Conservation (phyloP, 495 filamentous ascomycete genomes). For the Aspergillus sparsus region DNA sequence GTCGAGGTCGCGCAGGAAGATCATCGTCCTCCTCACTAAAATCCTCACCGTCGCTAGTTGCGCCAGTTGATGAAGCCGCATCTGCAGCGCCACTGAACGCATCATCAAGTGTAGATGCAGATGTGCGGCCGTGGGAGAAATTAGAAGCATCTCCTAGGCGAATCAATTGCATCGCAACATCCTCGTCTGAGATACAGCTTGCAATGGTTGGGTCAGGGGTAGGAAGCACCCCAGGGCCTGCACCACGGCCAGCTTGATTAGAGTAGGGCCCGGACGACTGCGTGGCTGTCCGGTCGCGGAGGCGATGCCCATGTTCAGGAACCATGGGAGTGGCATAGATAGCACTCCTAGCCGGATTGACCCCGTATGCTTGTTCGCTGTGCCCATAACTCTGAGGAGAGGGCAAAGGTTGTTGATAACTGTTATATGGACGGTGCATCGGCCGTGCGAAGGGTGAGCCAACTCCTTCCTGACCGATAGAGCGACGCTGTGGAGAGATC, state of each 20-base stretch:
- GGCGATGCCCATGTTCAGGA: constrained; percentile 62
- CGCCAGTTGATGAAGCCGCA: constrained; percentile 77
- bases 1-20: constrained; percentile 60
- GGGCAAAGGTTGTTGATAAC: constrained; percentile 68
- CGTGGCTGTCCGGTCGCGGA: constrained; percentile 56
- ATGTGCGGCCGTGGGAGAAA: constrained; percentile 84
- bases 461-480: constrained; percentile 57
- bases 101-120: constrained; percentile 91
- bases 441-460: constrained; percentile 69
- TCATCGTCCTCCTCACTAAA: constrained; percentile 71
- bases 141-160: constrained; percentile 89
- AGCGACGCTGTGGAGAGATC: constrained; percentile 84
- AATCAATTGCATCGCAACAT: constrained; percentile 95
- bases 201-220: constrained; percentile 94
- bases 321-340: constrained; percentile 57
- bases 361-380: constrained; percentile 49
- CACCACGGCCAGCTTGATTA: constrained; percentile 42
- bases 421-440: constrained; percentile 72
- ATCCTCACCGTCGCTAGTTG: constrained; percentile 76
- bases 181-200: constrained; percentile 95
- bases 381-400: constrained; percentile 76
- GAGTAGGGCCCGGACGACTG: constrained; percentile 37
- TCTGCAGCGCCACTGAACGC: constrained; percentile 87
- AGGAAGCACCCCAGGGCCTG: constrained; percentile 66
- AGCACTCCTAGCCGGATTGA: constrained; percentile 38